Evolutionary conservation across 345 rosid genomes (phyloP).

Genomic region (Firmiana major): DNA sequence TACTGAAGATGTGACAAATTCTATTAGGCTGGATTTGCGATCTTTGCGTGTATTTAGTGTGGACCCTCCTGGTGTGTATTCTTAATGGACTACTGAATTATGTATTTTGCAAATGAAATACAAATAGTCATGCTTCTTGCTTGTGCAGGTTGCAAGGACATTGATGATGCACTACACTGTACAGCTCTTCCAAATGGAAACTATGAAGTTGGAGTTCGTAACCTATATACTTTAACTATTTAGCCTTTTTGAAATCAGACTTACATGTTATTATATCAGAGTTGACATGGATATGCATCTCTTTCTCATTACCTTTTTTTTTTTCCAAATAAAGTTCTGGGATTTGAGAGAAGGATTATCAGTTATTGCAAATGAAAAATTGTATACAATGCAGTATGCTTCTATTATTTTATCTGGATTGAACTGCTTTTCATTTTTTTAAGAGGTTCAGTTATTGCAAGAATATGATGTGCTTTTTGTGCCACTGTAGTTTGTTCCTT

Average conservation of each 20-base stretch:
- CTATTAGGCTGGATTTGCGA: constrained; percentile 75
- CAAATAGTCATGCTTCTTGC: constrained; percentile 19
- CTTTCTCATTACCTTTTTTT: background rate
- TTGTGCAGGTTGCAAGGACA: constrained; percentile 87
- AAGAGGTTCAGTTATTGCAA: background rate
- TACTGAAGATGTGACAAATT: constrained; percentile 60
- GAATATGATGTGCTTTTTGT: background rate
- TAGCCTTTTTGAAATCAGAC: background rate
- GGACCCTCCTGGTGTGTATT: constrained; percentile 81
- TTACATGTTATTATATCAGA: constrained; percentile 2
- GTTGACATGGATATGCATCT: background rate
- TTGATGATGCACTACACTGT: constrained; percentile 97
- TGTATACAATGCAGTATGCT: background rate
- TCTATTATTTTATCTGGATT: background rate
- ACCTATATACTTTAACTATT: constrained; percentile 36
- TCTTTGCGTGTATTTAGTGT: constrained; percentile 78
- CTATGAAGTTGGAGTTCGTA: constrained; percentile 99
- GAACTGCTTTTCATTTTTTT: background rate
- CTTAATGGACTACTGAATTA: background rate
- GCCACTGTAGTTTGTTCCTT: background rate
- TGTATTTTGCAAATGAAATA: background rate
- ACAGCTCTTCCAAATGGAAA: constrained; percentile 76
- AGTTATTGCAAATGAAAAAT: background rate
- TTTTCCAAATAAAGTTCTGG: background rate
- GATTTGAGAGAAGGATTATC: background rate